A percentile compares a stretch with the other conserved stretches of the same genome.
phyloP scores from a whole-genome alignment of 2,329 filamentous ascomycete species.

The Ceratocystis papillata region DNA sequence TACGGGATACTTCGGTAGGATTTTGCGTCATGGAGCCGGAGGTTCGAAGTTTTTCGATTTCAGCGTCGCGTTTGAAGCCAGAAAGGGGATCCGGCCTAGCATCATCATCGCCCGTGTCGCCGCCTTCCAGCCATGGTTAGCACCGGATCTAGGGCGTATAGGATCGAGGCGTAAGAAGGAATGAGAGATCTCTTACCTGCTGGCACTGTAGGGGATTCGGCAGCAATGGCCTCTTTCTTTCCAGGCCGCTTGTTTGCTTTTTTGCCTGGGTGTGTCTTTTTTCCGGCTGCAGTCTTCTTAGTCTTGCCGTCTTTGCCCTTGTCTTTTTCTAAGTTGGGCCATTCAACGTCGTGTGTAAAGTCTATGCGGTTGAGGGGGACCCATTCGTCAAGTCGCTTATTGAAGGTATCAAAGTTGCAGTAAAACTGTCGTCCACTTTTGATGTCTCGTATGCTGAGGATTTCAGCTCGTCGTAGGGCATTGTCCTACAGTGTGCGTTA shows the following conservation, averaged over 20 bases:
- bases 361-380: slow-evolving; percentile 73
- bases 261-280: slow-evolving; percentile 49
- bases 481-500: slow-evolving; percentile 45
- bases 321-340: slow-evolving; percentile 82
- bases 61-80: slow-evolving; percentile 68
- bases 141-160: background rate
- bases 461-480: slow-evolving; percentile 81
- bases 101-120: slow-evolving; percentile 44
- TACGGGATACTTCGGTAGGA: slow-evolving; percentile 88
- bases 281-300: slow-evolving; percentile 53
- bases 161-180: background rate
- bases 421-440: slow-evolving; percentile 86
- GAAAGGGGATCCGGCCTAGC: slow-evolving; percentile 28
- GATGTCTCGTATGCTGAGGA: slow-evolving; percentile 83
- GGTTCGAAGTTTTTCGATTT: slow-evolving; percentile 91
- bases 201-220: slow-evolving; percentile 39
- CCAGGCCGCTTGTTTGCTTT: slow-evolving; percentile 46
- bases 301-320: slow-evolving; percentile 64
- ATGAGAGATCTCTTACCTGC: slow-evolving; percentile 16
- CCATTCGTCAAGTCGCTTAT: slow-evolving; percentile 81
- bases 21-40: slow-evolving; percentile 98
- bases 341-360: slow-evolving; percentile 83
- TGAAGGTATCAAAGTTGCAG: slow-evolving; percentile 97
- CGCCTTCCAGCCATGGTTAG: slow-evolving; percentile 32
- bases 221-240: slow-evolving; percentile 45